Evolutionary conservation across 306 rosid genomes (phyloP).

Genomic region (Acacia confusa): DNA sequence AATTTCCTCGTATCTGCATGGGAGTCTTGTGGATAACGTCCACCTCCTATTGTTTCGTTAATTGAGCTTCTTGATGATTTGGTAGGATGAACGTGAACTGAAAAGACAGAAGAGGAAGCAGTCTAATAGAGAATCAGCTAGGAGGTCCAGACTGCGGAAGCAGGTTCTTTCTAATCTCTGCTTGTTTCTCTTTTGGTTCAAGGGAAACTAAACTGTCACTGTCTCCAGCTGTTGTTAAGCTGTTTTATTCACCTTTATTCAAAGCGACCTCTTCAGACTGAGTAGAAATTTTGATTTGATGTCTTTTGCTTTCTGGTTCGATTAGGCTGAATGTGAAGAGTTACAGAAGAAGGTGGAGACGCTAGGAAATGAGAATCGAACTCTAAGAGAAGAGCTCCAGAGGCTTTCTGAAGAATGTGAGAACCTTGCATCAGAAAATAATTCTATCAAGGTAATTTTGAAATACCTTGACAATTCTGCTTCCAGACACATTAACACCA

Average conservation of each 20-base stretch:
- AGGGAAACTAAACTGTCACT: background rate
- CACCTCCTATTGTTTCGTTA: slow-evolving; percentile 1
- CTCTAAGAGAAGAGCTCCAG: slow-evolving; percentile 77
- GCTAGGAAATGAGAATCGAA: slow-evolving; percentile 69
- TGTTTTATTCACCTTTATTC: background rate
- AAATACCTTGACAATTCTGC: background rate
- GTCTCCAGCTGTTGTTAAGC: background rate
- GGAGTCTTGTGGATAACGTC: background rate
- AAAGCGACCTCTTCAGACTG: slow-evolving; percentile 10
- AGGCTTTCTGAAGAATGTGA: slow-evolving; percentile 86
- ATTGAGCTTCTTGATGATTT: slow-evolving; percentile 29
- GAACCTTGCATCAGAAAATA: slow-evolving; percentile 81
- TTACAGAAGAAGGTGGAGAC: slow-evolving; percentile 81
- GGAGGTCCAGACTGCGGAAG: slow-evolving; percentile 97
- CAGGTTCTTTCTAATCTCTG: slow-evolving; percentile 55
- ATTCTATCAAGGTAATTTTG: slow-evolving; percentile 66
- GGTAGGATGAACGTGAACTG: slow-evolving; percentile 91
- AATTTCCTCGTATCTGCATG: background rate
- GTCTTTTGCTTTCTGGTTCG: slow-evolving; percentile 29
- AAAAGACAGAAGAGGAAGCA: slow-evolving; percentile 98
- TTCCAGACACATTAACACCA: background rate
- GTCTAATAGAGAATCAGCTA: slow-evolving; percentile 94
- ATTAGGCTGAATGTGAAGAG: slow-evolving; percentile 97
- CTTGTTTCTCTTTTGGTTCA: slow-evolving; percentile 11
- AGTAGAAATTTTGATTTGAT: background rate